A percentile compares a stretch with the other conserved stretches of the same genome.
These are phyloP conservation scores for Cicer chorassanicum DNA, from an alignment of 306 rosid genomes.

Conservation along the genomic window DNA sequence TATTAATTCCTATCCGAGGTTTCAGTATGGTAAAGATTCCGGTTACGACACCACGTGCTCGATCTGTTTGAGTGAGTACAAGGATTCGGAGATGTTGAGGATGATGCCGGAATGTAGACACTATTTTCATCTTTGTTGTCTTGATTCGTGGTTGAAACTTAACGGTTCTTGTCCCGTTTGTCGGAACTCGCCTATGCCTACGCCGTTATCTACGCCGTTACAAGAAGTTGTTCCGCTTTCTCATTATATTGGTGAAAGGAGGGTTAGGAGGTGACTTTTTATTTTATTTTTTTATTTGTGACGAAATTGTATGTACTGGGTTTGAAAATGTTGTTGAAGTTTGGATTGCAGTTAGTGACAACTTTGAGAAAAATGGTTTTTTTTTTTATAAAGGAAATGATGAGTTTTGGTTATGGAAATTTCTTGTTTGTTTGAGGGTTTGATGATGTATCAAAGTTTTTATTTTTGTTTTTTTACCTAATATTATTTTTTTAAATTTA, in stretches of 20 bases:
- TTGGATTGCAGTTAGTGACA: not conserved
- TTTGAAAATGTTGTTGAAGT: not conserved
- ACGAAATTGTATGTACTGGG: not conserved
- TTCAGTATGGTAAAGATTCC: constrained; percentile 50
- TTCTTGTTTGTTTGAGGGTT: not conserved
- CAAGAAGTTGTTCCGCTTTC: constrained; percentile 90
- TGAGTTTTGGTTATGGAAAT: not conserved
- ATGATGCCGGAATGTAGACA: constrained; percentile 98
- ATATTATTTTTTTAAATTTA: not conserved
- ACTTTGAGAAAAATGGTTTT: not conserved
- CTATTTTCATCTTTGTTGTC: constrained; percentile 74
- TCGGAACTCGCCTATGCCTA: constrained; percentile 89
- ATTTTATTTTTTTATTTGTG: not conserved
- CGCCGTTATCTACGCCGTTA: constrained; percentile 84
- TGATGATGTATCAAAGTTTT: not conserved
- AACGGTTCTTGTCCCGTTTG: constrained; percentile 96
- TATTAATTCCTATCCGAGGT: constrained; percentile 82
- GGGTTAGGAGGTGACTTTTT: constrained; percentile 57
- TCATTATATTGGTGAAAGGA: constrained; percentile 73
- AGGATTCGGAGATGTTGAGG: constrained; percentile 82
- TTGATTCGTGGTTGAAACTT: constrained; percentile 90
- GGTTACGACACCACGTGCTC: constrained; percentile 59
- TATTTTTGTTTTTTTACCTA: not conserved
- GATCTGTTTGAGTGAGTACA: constrained; percentile 83
- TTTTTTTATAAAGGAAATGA: not conserved